Base-by-base conservation (phyloP, 108 stramenopile species). In the Tribonema minus region DNA sequence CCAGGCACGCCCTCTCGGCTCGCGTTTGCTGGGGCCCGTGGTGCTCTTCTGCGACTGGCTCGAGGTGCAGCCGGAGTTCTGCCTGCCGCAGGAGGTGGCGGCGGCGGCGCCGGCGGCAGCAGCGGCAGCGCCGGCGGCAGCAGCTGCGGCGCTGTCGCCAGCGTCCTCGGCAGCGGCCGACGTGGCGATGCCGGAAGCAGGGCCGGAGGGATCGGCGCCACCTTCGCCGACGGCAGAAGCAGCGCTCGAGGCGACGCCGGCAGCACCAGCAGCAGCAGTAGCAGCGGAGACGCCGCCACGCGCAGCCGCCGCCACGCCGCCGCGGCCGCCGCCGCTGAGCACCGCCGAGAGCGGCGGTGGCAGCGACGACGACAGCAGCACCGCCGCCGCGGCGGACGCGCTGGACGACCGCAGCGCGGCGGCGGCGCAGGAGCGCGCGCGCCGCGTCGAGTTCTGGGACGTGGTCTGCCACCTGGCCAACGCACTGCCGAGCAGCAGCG, bases 11-110 rank as follows among this genome's bases (percentile, higher is more conserved):
- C 79, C 79, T 36, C 70, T 69, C n/a, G 79, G 79, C 12, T 80
- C 79, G 3, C 79, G 79, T 0, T 27, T 80, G 39, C 69, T 80
- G 40, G 79, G 79, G 31, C 70, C 79, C 35, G 70, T 80, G 39
- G 79, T 80, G 4, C 60, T 80, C 20, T 80, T 80, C 69, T 80
- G 79, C 34, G 79, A 80, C 38, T 80, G 79, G 79, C 60, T 80
- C n/a, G 46, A 54, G 70, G 68, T 67, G 33, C 69, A 36, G 34
- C 59, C 79, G 9, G 27, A 37, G 61, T 64, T 71, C 39, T 69
- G 70, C 61, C 35, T 6, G 28, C 61, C 34, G 31, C 61, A 6
- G 58, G 33, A 0, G 31, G 38, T 3, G 40, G 64, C 12, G 28
- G 73, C 60, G 61, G 71, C 31, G 0, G 59, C 20, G 0, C 3